These are phyloP conservation scores for Acacia melanoxylon DNA, from an alignment of 306 rosid genomes.

Conservation along the genomic window DNA sequence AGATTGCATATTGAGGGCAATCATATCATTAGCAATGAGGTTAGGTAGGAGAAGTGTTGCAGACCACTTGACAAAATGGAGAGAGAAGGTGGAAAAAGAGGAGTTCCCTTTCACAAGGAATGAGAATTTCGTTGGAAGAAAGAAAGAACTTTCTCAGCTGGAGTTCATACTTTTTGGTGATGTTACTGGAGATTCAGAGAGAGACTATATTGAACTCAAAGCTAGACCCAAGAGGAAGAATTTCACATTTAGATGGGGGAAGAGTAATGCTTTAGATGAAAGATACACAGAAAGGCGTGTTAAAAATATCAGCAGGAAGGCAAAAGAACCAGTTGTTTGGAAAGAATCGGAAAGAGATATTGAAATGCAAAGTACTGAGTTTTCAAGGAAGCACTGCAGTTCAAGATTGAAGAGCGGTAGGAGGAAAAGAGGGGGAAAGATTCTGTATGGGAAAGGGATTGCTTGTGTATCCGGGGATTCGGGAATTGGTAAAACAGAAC, in stretches of 20 bases:
- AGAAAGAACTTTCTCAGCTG: conserved; percentile 77
- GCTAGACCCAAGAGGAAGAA: conserved; percentile 70
- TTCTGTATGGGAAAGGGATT: conserved; percentile 79
- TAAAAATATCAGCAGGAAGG: conserved; percentile 51
- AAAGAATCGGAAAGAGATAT: conserved; percentile 85
- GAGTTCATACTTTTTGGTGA: conserved; percentile 85
- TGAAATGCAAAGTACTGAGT: conserved; percentile 69
- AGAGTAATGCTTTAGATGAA: conserved; percentile 56
- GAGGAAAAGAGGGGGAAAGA: conserved; percentile 60
- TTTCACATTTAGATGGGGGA: conserved; percentile 65
- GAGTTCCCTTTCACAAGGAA: conserved; percentile 77
- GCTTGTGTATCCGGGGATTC: conserved; percentile 83
- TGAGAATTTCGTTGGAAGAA: conserved; percentile 76
- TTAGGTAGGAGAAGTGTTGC: conserved; percentile 81
- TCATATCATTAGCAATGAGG: conserved; percentile 63
- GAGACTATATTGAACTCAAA: conserved; percentile 80
- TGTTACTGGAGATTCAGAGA: conserved; percentile 69
- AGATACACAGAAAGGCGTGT: conserved; percentile 48
- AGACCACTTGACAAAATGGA: conserved; percentile 73
- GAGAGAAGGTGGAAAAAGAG: conserved; percentile 75
- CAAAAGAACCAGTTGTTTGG: conserved; percentile 84
- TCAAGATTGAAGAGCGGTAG: conserved; percentile 51
- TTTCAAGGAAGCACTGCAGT: conserved; percentile 51
- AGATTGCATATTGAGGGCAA: conserved; percentile 73
- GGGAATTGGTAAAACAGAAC: conserved; percentile 93